A percentile compares a stretch with the other conserved stretches of the same genome.
These are phyloP conservation scores for Leucosporidium creatinivorum DNA, from an alignment of 768 basidiomycete genomes.

Conservation along the genomic window DNA sequence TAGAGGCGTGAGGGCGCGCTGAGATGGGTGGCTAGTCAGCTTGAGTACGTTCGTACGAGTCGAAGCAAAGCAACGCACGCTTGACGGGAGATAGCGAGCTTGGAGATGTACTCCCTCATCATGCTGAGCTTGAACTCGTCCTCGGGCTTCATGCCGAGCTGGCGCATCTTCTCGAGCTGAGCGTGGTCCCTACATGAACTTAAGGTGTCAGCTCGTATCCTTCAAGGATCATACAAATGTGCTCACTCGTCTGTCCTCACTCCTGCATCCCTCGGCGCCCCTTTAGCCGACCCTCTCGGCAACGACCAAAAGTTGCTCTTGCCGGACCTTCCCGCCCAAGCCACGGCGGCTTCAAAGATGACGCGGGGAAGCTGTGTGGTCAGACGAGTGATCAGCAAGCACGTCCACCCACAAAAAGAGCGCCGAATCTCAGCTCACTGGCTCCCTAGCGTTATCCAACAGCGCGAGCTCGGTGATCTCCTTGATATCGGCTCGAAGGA, in stretches of 20 bases:
- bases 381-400: neutral
- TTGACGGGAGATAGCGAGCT: conserved; percentile 80
- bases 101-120: conserved; percentile 82
- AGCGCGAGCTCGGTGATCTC: conserved; percentile 66
- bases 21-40: neutral
- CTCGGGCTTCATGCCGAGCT: conserved; percentile 70
- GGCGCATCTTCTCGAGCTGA: conserved; percentile 68
- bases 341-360: conserved; percentile 74
- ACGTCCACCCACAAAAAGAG: too few species aligned
- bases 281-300: conserved; percentile 5
- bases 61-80: conserved; percentile 43
- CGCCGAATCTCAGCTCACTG: too few species aligned
- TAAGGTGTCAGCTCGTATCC: conserved; percentile 2
- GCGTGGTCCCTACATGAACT: conserved; percentile 58
- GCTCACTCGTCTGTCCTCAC: conserved; percentile 58
- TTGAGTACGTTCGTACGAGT: neutral
- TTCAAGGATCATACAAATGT: too few species aligned
- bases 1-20: conserved; percentile 11
- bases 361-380: conserved; percentile 53
- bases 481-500: conserved; percentile 73
- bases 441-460: conserved; percentile 66
- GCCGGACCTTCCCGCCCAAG: conserved; percentile 81
- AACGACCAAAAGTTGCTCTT: conserved; percentile 56
- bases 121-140: conserved; percentile 83
- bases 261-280: conserved; percentile 27